phyloP scores from a whole-genome alignment of 306 rosid species.

The Psophocarpus tetragonolobus region DNA sequence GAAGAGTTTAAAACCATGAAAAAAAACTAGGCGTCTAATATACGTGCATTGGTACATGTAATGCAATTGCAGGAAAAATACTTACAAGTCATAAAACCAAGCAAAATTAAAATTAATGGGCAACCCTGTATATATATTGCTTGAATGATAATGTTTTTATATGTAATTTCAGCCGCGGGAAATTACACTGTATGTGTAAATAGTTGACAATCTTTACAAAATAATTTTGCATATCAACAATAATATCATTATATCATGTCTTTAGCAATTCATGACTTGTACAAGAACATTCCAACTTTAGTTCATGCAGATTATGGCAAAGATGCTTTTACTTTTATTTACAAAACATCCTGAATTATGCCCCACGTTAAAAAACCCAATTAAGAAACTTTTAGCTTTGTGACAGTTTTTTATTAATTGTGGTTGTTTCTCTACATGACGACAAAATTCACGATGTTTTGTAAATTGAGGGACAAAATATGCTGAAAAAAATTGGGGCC shows the following conservation, averaged over 20 bases:
- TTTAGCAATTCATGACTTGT: background rate
- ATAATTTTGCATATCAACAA: background rate
- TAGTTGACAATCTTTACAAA: background rate
- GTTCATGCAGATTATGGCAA: background rate
- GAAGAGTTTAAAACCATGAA: background rate
- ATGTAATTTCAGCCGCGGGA: constrained; percentile 8
- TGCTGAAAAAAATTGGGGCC: too few species aligned
- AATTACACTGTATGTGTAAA: background rate
- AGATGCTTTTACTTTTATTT: background rate
- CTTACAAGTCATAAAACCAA: background rate
- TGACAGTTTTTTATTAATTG: too few species aligned
- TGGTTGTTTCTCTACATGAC: too few species aligned
- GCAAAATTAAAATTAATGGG: background rate
- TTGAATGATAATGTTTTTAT: background rate
- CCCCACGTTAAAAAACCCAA: too few species aligned
- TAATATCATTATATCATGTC: constrained; percentile 17
- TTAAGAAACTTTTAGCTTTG: too few species aligned
- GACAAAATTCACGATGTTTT: too few species aligned
- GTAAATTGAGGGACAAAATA: too few species aligned
- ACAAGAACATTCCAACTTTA: background rate
- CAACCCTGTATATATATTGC: background rate
- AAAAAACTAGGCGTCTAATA: background rate
- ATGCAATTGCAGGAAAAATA: background rate
- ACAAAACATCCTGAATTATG: too few species aligned
- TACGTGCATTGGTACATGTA: background rate